These are phyloP conservation scores for Erysimum pusillum DNA, from an alignment of 441 rosid genomes.

Conservation along the genomic window DNA sequence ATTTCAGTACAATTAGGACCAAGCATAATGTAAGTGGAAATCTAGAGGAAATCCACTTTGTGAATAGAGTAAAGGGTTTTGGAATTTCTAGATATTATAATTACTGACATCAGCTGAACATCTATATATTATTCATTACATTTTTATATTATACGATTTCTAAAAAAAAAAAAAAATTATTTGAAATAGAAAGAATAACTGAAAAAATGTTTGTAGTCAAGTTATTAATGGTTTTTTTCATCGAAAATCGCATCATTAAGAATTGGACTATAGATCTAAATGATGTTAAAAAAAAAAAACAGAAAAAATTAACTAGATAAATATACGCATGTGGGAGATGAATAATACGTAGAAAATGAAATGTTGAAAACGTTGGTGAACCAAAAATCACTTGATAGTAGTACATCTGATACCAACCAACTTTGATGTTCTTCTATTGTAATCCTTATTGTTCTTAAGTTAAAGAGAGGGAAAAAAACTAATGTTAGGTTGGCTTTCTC, in stretches of 20 bases:
- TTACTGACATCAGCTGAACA: constrained; percentile 36
- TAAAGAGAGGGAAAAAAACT: not conserved
- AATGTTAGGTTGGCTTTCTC: constrained; percentile 36
- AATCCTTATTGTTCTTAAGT: not conserved
- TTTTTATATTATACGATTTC: not conserved
- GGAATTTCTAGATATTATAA: constrained; percentile 31
- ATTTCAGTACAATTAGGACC: constrained; percentile 39
- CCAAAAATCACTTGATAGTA: constrained; percentile 1
- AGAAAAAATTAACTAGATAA: not conserved
- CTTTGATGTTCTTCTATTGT: constrained; percentile 13
- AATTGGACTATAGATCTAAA: too few species aligned
- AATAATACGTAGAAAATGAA: not conserved
- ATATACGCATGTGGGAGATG: not conserved
- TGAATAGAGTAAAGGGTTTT: constrained; percentile 36
- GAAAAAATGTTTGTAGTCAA: too few species aligned
- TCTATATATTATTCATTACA: not conserved
- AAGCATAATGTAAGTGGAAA: constrained; percentile 63
- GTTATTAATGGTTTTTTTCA: too few species aligned
- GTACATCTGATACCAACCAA: constrained; percentile 14
- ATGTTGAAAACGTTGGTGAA: constrained; percentile 10
- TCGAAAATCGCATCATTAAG: too few species aligned
- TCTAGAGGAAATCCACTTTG: constrained; percentile 66
- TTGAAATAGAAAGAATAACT: not conserved
- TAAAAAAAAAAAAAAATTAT: not conserved
- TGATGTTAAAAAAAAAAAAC: too few species aligned